Evolutionary conservation across 345 rosid genomes (phyloP), one percentile per base, ranked within the genome.

Genomic region (Hirschfeldia incana): DNA sequence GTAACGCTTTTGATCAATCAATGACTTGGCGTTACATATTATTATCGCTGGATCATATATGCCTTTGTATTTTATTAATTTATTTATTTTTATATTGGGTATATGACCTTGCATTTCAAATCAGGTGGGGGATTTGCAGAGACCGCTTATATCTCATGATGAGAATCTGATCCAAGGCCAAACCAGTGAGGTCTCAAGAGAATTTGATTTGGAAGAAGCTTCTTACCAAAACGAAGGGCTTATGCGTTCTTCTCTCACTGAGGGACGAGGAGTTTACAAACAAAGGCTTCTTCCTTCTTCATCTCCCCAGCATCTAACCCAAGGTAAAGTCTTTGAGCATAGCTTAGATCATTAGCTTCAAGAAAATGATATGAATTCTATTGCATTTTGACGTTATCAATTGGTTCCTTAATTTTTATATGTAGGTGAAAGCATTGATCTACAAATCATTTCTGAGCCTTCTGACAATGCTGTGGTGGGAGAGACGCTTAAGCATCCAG

Each of bases 191-290:
- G 77, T 83, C 8, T 61, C 82, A 6, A 89, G 91, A 79, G 87
- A 62, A 68, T 86, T 78, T 85, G 97, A 90, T 81, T 65, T 87
- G 9, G 98, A 93, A 84, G 93, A 91, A 80, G 84, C 93, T 44
- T 87, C 82, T 76, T 78, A 76, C 74, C 95, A 86, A 81, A 86
- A 80, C 77, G 95, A 90, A 73, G 94, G 80, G 33, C 88, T 84
- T 72, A 69, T 86, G 80, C 85, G 70, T 51, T 57, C 91, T 67
- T 83, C 96, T 33, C 85, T 81, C 63, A 73, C 78, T 0, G 78
- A 84, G 37, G 96, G 89, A 65, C 90, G 87, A 81, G 82, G 87
- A 76, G 80, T 80, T 80, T 83, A 82, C 84, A 93, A 92, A 83
- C 94, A 77, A 78, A 87, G 97, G 85, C 77, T 87, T 77, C 86